Conservation (phyloP, 2,329 filamentous ascomycete genomes). For the Nothopassalora personata region DNA sequence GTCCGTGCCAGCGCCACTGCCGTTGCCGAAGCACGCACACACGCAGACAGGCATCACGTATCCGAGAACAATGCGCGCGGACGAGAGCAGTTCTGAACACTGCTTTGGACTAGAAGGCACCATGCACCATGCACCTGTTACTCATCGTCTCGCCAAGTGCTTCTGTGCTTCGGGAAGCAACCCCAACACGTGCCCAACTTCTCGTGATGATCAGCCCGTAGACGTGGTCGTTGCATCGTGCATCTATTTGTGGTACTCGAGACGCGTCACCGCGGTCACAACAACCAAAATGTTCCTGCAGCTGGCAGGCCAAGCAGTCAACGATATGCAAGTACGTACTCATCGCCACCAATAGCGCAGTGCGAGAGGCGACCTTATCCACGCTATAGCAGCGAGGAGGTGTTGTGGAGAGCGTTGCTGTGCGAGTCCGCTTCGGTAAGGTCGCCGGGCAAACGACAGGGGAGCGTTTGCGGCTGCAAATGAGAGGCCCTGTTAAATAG, state of each 20-base stretch:
- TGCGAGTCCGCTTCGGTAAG: neutral
- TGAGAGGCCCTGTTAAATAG: neutral
- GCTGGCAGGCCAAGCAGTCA: neutral
- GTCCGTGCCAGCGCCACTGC: neutral
- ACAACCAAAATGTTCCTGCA: neutral
- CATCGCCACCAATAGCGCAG: neutral
- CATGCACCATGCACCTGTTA: no score
- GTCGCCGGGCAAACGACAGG: neutral
- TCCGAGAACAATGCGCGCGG: neutral
- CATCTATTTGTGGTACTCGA: neutral
- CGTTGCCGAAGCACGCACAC: neutral
- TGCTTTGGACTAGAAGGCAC: no score
- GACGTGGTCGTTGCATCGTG: neutral
- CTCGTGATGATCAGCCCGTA: neutral
- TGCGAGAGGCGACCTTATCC: neutral
- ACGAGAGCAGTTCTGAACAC: neutral
- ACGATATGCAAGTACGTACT: constrained; percentile 1
- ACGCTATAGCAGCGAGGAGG: neutral
- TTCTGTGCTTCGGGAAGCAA: neutral
- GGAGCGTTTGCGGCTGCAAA: neutral
- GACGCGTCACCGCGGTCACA: neutral
- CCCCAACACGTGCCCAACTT: neutral
- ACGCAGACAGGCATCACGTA: neutral
- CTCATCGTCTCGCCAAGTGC: no score
- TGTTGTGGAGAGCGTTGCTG: neutral